Evolutionary conservation across 177 flowering plant genomes (phyloP).

Genomic region (Vitis hybrid): DNA sequence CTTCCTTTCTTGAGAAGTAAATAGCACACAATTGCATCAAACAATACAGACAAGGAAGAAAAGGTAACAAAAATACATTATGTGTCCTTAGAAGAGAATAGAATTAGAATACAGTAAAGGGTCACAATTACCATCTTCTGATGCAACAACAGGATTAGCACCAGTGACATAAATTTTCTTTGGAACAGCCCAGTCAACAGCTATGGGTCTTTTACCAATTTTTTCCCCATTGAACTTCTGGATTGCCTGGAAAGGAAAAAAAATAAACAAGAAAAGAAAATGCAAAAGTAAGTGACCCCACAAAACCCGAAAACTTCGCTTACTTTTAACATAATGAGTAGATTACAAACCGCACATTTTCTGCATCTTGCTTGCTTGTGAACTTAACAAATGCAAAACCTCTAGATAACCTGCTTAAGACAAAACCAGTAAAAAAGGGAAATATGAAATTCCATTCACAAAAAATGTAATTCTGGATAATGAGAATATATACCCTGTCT

Average conservation of each 20-base stretch:
- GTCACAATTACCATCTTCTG: slow-evolving; percentile 52
- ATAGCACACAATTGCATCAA: not conserved
- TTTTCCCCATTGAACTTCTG: slow-evolving; percentile 70
- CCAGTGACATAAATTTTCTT: slow-evolving; percentile 70
- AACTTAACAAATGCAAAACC: slow-evolving; percentile 95
- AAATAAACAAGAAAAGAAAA: not conserved
- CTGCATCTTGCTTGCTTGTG: slow-evolving; percentile 93
- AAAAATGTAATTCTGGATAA: not conserved
- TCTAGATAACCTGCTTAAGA: slow-evolving; percentile 58
- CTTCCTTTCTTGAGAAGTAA: too few relatives aligned
- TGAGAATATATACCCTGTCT: slow-evolving; percentile 73
- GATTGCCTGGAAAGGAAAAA: slow-evolving; percentile 63
- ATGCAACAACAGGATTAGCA: slow-evolving; percentile 23
- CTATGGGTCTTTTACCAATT: slow-evolving; percentile 75
- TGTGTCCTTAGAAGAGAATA: not conserved
- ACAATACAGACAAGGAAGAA: not conserved
- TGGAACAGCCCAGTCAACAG: slow-evolving; percentile 98
- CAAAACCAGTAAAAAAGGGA: slow-evolving; percentile 1
- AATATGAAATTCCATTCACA: not conserved
- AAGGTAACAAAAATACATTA: not conserved
- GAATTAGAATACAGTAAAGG: not conserved
- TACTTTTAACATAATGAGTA: not conserved
- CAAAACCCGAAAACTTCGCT: not conserved
- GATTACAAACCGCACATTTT: slow-evolving; percentile 50
- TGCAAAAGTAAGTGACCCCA: not conserved